Evolutionary conservation across 176 grass and related monocot species (phyloP).

Genomic region (Cenchrus purpureus): DNA sequence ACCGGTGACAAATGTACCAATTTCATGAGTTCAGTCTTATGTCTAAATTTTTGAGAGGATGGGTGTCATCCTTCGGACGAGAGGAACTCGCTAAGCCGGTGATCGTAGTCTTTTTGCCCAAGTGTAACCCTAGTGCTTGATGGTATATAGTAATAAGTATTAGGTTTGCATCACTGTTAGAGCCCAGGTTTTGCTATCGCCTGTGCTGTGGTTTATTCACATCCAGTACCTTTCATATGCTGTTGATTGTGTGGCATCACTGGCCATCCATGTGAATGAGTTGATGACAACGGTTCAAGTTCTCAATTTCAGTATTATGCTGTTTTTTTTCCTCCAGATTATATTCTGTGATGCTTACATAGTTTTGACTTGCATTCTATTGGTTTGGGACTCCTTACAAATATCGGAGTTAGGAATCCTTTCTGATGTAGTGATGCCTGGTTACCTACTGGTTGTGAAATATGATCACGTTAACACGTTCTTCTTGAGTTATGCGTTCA

Average conservation of each 20-base stretch:
- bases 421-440: too few relatives aligned
- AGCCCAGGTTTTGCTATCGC: not conserved
- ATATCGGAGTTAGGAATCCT: too few relatives aligned
- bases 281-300: not conserved
- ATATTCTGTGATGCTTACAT: too few relatives aligned
- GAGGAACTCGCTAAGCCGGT: conserved; percentile 44
- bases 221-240: not conserved
- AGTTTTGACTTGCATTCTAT: too few relatives aligned
- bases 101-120: conserved; percentile 28
- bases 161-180: conserved; percentile 2
- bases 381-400: too few relatives aligned
- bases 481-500: too few relatives aligned
- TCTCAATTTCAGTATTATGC: not conserved
- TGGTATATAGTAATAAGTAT: conserved; percentile 46
- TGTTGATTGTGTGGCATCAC: not conserved
- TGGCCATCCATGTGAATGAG: not conserved
- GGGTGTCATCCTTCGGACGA: conserved; percentile 27
- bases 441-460: too few relatives aligned
- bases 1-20: conserved; percentile 27
- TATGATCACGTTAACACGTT: too few relatives aligned
- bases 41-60: conserved; percentile 42
- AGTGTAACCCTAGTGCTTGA: conserved; percentile 27
- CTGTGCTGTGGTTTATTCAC: not conserved
- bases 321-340: not conserved
- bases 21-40: conserved; percentile 40